Evolutionary conservation across 192 early-diverging fungal species (phyloP), one percentile per base, ranked within the genome.

Genomic region (Umbelopsis vinacea): DNA sequence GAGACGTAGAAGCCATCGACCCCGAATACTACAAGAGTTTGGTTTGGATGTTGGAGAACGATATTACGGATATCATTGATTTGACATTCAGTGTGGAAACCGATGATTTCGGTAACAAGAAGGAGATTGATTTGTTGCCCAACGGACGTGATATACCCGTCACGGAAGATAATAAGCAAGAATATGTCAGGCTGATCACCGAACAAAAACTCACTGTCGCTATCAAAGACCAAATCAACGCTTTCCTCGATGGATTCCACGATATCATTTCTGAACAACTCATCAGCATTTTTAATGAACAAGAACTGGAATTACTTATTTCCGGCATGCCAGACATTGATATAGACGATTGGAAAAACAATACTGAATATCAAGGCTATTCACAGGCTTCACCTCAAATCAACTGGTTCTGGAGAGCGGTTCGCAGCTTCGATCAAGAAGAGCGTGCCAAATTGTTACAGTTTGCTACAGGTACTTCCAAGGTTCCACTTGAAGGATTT

Each of bases 281-380:
- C 75, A 91, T 98, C 71, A 92, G 92, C 72, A 99, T 99, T 54
- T 97, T 99, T 75, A 98, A 99, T 79, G 97, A 99, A 80, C 96
- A 99, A 83, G 97, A 99, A 81, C 84, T 99, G 54, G 97, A 99
- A 81, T 87, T 99, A 54, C 82, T 99, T 69, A 99, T 99, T 77
- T 97, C 96, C 50, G 97, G 97, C 23, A 82, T 99, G 84, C 97
- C 97, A 4, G 97, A 99, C 72, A 96, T 99, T 75, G 97, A 99
- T 78, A 93, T 99, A 66, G 97, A 99, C 74, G 97, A 99, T 80
- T 98, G 97, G 97, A 95, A 95, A 75, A 99, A 99, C 83, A 97
- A 96, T 82, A 95, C 96, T 14, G 94, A 94, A 79, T 99, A 99
- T 76, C 93, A 95, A 71, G 93, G 94, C 46, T 99, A 96, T 79